Evolutionary conservation across 2,329 filamentous ascomycete species (phyloP).

Genomic region (Penicillium sp.): DNA sequence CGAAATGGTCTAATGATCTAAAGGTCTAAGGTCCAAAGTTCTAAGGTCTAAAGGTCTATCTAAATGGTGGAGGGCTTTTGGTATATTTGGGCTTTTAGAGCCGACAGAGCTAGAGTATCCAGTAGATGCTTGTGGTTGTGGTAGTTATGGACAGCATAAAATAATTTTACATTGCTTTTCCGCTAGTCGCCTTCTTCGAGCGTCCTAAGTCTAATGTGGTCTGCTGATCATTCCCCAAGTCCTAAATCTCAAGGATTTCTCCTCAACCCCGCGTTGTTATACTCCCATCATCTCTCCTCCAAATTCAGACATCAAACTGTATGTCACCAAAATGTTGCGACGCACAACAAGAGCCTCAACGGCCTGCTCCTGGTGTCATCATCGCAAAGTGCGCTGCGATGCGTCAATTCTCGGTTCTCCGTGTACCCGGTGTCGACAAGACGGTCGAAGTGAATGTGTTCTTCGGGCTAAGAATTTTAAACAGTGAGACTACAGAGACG

Average conservation of each 20-base stretch:
- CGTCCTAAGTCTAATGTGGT: background rate
- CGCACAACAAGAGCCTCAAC: conserved; percentile 31
- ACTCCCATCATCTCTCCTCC: too few species aligned
- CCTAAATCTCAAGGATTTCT: background rate
- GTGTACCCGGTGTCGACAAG: conserved; percentile 54
- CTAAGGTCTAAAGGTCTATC: too few species aligned
- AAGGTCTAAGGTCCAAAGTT: too few species aligned
- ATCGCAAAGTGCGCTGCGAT: conserved; percentile 34
- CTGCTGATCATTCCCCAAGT: background rate
- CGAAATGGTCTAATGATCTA: too few species aligned
- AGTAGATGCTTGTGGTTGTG: too few species aligned
- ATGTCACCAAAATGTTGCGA: conserved; percentile 16
- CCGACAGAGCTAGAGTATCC: too few species aligned
- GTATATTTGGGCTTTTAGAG: too few species aligned
- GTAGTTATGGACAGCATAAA: too few species aligned
- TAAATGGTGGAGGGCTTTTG: too few species aligned
- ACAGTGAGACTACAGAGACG: conserved; percentile 1
- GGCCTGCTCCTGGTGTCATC: conserved; percentile 35
- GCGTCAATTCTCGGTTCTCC: conserved; percentile 36
- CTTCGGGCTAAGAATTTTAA: conserved; percentile 36
- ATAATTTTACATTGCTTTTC: too few species aligned
- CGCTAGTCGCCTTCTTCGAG: background rate
- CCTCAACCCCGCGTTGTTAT: background rate
- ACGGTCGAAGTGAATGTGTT: conserved; percentile 42
- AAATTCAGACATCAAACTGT: background rate